These are phyloP conservation scores for Geotrichum carabidarum DNA, from an alignment of 1,139 yeast species.

Conservation along the genomic window DNA sequence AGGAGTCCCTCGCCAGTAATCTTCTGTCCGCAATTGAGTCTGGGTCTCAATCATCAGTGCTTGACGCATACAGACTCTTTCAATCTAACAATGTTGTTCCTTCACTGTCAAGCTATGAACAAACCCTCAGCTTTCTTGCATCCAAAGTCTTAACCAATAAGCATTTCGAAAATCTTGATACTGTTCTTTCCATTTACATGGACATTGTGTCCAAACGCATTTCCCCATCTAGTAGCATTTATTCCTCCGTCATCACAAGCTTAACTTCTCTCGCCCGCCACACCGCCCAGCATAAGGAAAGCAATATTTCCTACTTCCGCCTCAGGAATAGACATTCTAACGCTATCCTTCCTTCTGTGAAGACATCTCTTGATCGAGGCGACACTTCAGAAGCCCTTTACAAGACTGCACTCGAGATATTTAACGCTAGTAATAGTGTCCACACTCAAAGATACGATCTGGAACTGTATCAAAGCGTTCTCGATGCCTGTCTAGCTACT, in stretches of 20 bases:
- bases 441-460: conserved; percentile 23
- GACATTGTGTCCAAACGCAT: conserved; percentile 10
- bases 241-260: conserved; percentile 30
- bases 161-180: conserved; percentile 10
- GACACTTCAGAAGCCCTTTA: conserved; percentile 26
- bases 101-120: conserved; percentile 8
- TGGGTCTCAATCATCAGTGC: conserved; percentile 2
- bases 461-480: conserved; percentile 22
- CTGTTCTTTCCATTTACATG: conserved; percentile 11
- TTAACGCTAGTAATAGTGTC: conserved; percentile 30
- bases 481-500: conserved; percentile 23
- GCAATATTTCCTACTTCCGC: conserved; percentile 12
- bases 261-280: conserved; percentile 29
- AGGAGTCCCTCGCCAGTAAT: not conserved
- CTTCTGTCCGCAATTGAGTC: conserved; percentile 6
- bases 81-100: conserved; percentile 4
- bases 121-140: conserved; percentile 2
- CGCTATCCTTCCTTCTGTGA: conserved; percentile 15
- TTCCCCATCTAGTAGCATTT: conserved; percentile 27
- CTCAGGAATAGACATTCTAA: conserved; percentile 20
- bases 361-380: conserved; percentile 16
- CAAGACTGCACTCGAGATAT: conserved; percentile 31
- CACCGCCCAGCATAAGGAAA: conserved; percentile 3
- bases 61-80: conserved; percentile 6
- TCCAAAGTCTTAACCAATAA: conserved; percentile 3